Base-by-base conservation (phyloP, 2,329 filamentous ascomycete genomes). In the Sporothrix euskadiensis region DNA sequence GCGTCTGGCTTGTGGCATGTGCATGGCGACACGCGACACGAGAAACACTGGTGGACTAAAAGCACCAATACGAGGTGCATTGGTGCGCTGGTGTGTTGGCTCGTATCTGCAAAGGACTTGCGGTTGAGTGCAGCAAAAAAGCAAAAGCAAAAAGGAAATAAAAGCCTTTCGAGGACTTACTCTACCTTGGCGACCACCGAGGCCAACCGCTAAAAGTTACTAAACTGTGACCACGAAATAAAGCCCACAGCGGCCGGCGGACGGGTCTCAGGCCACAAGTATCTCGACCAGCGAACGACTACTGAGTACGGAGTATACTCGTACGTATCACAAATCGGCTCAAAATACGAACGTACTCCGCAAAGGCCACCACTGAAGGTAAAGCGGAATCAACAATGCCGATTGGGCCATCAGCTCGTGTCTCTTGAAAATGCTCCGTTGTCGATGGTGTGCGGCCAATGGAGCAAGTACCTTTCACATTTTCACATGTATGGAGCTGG, bases 31-130 rank as follows among this genome's bases (percentile, higher is more conserved):
- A 35, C 56, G 39, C 35, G 59, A 44, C 12, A 56, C 35, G 9
- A 61, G 32, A 35, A 59, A 39, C 56, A 35, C 56, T 6, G 12
- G 35, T 44, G 59, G 19, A 22, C 59, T 5, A 44, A 47, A 44
- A 47, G 8, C n/a, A n/a, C 39, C n/a, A 66, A 66, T 47, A 66
- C 61, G 61, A 66, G 61, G 35, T 66, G 61, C 56, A 14, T 30
- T 47, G 61, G 61, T 66, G 10, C 22, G 2, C 19, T 66, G n/a
- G 35, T 49, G 12, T 19, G 44, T 14, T 49, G 44, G 44, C 19
- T 49, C 44, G 32, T n/a, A 39, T 41, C 57, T 61, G 57, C 35
- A 41, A 63, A 35, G 32, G 44, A 19, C 14, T 30, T 57, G 54
- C 4, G 4, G 54, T 57, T 26, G 4, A 26, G 52, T 56, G 52